phyloP scores from a whole-genome alignment of 2,329 filamentous ascomycete species.

The Akanthomyces muscarius region DNA sequence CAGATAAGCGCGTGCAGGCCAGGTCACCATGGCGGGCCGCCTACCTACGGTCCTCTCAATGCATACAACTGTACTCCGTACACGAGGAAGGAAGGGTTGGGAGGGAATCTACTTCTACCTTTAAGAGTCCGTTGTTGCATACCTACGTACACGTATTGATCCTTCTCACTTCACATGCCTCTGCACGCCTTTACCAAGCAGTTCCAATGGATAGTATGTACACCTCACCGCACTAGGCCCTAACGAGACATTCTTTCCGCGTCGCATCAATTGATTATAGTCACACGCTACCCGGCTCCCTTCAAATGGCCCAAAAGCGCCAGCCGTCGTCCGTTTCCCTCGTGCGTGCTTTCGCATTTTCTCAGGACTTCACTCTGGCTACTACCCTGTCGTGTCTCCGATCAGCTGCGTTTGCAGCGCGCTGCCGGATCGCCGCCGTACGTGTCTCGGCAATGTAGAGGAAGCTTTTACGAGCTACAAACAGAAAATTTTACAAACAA shows the following conservation, averaged over 20 bases:
- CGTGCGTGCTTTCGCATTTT: neutral
- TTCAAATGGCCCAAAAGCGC: neutral
- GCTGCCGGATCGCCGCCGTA: too few species aligned
- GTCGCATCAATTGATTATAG: neutral
- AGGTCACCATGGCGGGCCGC: neutral
- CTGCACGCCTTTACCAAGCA: neutral
- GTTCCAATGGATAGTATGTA: neutral
- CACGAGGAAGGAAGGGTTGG: neutral
- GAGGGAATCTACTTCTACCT: neutral
- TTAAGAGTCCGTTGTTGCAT: too few species aligned
- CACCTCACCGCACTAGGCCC: neutral
- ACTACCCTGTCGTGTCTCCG: too few species aligned
- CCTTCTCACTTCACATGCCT: neutral
- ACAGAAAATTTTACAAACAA: neutral
- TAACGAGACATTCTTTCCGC: neutral
- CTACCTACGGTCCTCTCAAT: too few species aligned
- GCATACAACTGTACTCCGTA: too few species aligned
- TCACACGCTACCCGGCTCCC: neutral
- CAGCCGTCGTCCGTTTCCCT: neutral
- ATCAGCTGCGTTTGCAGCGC: too few species aligned
- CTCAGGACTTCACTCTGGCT: too few species aligned
- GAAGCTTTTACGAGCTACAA: too few species aligned
- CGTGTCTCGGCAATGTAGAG: too few species aligned
- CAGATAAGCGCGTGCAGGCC: conserved; percentile 1
- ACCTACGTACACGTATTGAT: too few species aligned